A percentile compares a stretch with the other conserved stretches of the same genome.
Conservation (phyloP, 2,329 filamentous ascomycete genomes). For the Pseudofabraea citricarpa region DNA sequence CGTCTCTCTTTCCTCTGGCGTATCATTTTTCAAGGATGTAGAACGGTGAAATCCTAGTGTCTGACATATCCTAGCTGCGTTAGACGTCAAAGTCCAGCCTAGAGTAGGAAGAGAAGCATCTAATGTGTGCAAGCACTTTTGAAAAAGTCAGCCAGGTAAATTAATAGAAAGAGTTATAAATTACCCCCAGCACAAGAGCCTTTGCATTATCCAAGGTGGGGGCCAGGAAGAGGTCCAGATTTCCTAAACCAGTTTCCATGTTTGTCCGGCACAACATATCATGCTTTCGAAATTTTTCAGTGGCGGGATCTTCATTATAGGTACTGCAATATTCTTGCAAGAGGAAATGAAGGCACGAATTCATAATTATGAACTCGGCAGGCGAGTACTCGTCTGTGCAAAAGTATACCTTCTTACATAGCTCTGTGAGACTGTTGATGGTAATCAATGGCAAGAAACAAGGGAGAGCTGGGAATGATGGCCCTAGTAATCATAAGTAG, state of each 20-base stretch:
- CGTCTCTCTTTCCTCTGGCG: too few relatives aligned
- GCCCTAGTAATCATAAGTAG: too few relatives aligned
- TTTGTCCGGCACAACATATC: neutral
- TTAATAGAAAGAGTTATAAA: too few relatives aligned
- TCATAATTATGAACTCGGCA: neutral
- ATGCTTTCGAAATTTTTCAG: neutral
- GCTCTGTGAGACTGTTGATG: neutral
- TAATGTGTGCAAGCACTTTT: too few relatives aligned
- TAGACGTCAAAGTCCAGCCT: too few relatives aligned
- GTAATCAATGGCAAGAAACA: neutral
- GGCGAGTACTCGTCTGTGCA: neutral
- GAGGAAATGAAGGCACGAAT: neutral
- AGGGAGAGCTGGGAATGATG: too few relatives aligned
- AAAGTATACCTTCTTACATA: neutral
- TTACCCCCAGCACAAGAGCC: neutral
- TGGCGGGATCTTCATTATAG: neutral
- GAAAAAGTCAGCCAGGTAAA: too few relatives aligned
- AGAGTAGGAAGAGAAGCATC: too few relatives aligned
- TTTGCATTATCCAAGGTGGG: neutral
- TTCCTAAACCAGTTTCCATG: neutral
- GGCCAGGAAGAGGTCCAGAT: neutral
- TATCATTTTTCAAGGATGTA: neutral
- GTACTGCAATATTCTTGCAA: neutral
- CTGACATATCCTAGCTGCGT: neutral
- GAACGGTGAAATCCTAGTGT: neutral